Percentiles rank a stretch among this genome's conserved stretches.
These are phyloP conservation scores for Hamamelis virginiana DNA, from an alignment of 164 flowering plant species.

Conservation along the genomic window DNA sequence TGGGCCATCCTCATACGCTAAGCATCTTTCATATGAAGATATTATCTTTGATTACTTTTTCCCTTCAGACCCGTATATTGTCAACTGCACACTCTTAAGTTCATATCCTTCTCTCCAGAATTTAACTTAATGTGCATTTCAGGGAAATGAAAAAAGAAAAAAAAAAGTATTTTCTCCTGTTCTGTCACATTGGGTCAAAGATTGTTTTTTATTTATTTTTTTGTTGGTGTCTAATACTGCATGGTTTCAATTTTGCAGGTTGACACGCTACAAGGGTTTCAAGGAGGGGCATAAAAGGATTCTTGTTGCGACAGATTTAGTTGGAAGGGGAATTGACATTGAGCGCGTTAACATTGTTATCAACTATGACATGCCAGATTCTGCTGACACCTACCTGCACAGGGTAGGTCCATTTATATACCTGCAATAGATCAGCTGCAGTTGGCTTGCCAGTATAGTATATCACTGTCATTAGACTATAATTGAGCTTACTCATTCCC, in stretches of 20 bases:
- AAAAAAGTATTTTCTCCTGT: too few relatives aligned
- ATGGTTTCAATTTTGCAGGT: slow-evolving; percentile 34
- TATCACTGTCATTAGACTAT: background rate
- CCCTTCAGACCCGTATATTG: too few relatives aligned
- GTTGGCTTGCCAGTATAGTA: background rate
- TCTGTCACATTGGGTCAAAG: too few relatives aligned
- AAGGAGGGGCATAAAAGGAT: slow-evolving; percentile 96
- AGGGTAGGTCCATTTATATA: slow-evolving; percentile 49
- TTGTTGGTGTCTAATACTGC: background rate
- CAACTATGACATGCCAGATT: slow-evolving; percentile 99
- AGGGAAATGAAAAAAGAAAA: too few relatives aligned
- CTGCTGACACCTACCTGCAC: slow-evolving; percentile 95
- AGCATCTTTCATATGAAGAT: too few relatives aligned
- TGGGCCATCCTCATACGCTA: too few relatives aligned
- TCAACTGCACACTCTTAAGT: too few relatives aligned
- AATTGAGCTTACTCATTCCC: background rate
- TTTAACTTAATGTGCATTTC: too few relatives aligned
- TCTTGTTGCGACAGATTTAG: slow-evolving; percentile 98
- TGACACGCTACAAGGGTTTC: slow-evolving; percentile 88
- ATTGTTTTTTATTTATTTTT: too few relatives aligned
- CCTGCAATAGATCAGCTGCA: too few relatives aligned
- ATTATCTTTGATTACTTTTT: too few relatives aligned
- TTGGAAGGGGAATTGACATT: slow-evolving; percentile 96
- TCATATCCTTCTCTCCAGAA: too few relatives aligned
- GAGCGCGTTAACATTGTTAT: slow-evolving; percentile 97